These are phyloP conservation scores for Mycena galericulata DNA, from an alignment of 768 basidiomycete species.

Conservation along the genomic window DNA sequence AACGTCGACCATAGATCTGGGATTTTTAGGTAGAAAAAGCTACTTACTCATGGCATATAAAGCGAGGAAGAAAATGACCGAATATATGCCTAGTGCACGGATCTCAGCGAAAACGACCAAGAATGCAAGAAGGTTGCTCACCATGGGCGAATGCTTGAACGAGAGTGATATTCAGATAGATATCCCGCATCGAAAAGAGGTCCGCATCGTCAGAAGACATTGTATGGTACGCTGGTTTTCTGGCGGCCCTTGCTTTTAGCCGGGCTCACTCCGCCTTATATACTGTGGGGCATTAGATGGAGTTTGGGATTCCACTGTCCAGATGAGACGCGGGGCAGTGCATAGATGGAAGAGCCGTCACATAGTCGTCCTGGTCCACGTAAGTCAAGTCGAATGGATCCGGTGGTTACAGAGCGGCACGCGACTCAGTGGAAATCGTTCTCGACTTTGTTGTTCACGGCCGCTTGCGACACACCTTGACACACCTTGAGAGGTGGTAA, in stretches of 20 bases:
- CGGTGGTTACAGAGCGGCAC: not conserved
- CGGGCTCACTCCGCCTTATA: too few relatives aligned
- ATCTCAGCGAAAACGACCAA: not conserved
- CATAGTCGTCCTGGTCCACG: conserved; percentile 16
- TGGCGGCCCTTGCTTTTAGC: not conserved
- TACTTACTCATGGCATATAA: conserved; percentile 30
- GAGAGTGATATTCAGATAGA: conserved; percentile 27
- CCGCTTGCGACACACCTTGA: too few relatives aligned
- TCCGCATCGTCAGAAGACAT: conserved; percentile 15
- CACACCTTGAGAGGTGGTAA: too few relatives aligned
- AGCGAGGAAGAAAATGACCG: conserved; percentile 27
- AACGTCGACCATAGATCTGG: not conserved
- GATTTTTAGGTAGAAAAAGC: not conserved
- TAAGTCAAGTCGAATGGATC: conserved; percentile 8
- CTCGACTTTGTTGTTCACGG: too few relatives aligned
- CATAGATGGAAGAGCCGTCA: not conserved
- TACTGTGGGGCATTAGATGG: too few relatives aligned
- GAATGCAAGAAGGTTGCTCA: not conserved
- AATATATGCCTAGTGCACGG: conserved; percentile 14
- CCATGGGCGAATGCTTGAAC: conserved; percentile 25
- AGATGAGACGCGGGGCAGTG: conserved; percentile 7
- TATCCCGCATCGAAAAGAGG: conserved; percentile 25
- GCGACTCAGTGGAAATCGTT: too few relatives aligned
- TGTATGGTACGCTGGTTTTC: too few relatives aligned
- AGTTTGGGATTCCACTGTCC: too few relatives aligned